phyloP scores from a whole-genome alignment of 2,329 filamentous ascomycete species.

The Colletotrichum orbiculare region DNA sequence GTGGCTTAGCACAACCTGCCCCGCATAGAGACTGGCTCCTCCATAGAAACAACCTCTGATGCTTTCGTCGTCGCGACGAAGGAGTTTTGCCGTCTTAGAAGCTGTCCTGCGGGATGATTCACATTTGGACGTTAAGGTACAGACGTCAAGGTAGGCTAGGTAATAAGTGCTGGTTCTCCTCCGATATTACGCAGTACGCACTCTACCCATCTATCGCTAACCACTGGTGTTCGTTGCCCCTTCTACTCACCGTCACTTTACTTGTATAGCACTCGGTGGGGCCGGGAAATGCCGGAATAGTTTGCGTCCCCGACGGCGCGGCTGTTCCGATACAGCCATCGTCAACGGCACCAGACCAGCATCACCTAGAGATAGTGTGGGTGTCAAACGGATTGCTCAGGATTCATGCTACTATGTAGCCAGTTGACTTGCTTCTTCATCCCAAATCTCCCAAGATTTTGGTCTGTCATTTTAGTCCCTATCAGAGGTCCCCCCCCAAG shows the following conservation, averaged over 20 bases:
- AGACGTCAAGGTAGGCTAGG: too few relatives aligned
- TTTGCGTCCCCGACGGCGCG: background rate
- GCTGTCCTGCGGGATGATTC: too few relatives aligned
- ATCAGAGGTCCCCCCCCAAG: conserved; percentile 7
- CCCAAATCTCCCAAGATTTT: background rate
- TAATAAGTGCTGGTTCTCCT: too few relatives aligned
- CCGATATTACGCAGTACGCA: too few relatives aligned
- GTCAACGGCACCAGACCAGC: background rate
- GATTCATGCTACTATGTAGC: conserved; percentile 10
- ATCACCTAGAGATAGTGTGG: background rate
- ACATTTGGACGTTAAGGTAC: too few relatives aligned
- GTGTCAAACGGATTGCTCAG: background rate
- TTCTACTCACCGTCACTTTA: too few relatives aligned
- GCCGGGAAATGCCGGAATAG: conserved; percentile 17
- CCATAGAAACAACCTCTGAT: too few relatives aligned
- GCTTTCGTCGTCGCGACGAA: too few relatives aligned
- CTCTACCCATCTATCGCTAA: too few relatives aligned
- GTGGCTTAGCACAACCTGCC: conserved; percentile 19
- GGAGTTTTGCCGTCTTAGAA: too few relatives aligned
- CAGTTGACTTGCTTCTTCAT: background rate
- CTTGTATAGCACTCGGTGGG: background rate
- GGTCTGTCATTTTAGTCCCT: background rate
- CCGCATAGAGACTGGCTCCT: background rate
- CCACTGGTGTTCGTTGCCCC: too few relatives aligned
- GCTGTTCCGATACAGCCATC: too few relatives aligned